Conservation (phyloP, 225 moss, liverwort and hornwort genomes). For the Lunularia cruciata region DNA sequence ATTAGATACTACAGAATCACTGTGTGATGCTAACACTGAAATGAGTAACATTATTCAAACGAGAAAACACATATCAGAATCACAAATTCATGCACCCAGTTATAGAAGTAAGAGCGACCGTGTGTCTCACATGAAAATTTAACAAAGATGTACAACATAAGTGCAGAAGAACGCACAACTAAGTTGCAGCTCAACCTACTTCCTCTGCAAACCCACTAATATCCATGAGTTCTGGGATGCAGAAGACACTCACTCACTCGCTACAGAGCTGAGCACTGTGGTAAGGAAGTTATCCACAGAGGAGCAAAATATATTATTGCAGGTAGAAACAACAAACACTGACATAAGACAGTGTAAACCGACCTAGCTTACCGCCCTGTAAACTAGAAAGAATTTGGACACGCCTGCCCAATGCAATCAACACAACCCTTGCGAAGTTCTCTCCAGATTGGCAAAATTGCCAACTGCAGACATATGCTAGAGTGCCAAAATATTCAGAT, state of each 20-base stretch:
- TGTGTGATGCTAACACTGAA: too few relatives aligned
- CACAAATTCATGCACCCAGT: too few relatives aligned
- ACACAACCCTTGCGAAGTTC: constrained; percentile 24
- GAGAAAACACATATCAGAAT: too few relatives aligned
- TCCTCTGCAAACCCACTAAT: constrained; percentile 8
- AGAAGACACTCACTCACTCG: constrained; percentile 9
- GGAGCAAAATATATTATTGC: constrained; percentile 8
- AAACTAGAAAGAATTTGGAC: constrained; percentile 25
- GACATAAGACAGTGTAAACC: constrained; percentile 14
- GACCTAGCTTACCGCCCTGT: constrained; percentile 20
- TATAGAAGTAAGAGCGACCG: too few relatives aligned
- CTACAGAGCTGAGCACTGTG: constrained; percentile 2
- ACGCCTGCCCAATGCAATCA: constrained; percentile 12
- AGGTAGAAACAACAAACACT: constrained; percentile 18
- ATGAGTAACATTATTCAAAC: too few relatives aligned
- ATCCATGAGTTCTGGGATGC: constrained; percentile 10
- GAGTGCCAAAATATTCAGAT: constrained; percentile 9
- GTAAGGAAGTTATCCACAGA: constrained; percentile 10
- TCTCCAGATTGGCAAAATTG: constrained; percentile 1
- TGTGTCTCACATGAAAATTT: neutral
- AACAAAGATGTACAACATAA: neutral
- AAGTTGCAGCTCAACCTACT: neutral
- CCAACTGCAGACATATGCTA: constrained; percentile 11
- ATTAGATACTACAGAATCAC: too few relatives aligned
- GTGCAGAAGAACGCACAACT: neutral